phyloP scores from a whole-genome alignment of 148 eudicot genomes.

The Rhododendron molle region DNA sequence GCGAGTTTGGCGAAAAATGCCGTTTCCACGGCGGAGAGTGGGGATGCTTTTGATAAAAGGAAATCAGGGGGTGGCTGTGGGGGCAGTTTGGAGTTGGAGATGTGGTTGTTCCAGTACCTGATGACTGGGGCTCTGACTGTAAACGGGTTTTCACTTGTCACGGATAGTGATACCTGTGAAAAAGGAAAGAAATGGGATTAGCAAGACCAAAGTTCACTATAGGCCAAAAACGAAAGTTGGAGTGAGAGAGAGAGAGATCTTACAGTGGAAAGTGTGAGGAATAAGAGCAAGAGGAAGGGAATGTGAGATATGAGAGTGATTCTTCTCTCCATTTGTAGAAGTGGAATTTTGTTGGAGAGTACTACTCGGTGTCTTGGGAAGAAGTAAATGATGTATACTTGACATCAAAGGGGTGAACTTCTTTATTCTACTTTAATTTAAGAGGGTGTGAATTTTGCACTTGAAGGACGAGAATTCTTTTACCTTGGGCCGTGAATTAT shows the following conservation, averaged over 20 bases:
- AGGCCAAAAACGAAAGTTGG: not conserved
- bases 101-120: constrained; percentile 74
- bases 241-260: constrained; percentile 13
- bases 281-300: constrained; percentile 25
- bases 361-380: not conserved
- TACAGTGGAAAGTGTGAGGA: constrained; percentile 20
- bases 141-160: constrained; percentile 45
- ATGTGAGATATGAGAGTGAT: constrained; percentile 13
- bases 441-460: no score
- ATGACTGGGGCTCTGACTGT: constrained; percentile 68
- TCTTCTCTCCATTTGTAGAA: constrained; percentile 21
- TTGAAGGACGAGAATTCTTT: no score
- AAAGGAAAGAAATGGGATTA: not conserved
- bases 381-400: not conserved
- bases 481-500: no score
- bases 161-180: constrained; percentile 40
- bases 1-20: constrained; percentile 52
- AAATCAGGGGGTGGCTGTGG: constrained; percentile 37
- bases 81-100: constrained; percentile 34
- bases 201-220: not conserved
- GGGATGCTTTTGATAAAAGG: constrained; percentile 79
- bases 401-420: not conserved
- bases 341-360: not conserved
- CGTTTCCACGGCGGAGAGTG: constrained; percentile 45
- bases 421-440: not conserved